These are phyloP conservation scores for Lolium perenne DNA, from an alignment of 176 grass and related monocot genomes.

Conservation along the genomic window DNA sequence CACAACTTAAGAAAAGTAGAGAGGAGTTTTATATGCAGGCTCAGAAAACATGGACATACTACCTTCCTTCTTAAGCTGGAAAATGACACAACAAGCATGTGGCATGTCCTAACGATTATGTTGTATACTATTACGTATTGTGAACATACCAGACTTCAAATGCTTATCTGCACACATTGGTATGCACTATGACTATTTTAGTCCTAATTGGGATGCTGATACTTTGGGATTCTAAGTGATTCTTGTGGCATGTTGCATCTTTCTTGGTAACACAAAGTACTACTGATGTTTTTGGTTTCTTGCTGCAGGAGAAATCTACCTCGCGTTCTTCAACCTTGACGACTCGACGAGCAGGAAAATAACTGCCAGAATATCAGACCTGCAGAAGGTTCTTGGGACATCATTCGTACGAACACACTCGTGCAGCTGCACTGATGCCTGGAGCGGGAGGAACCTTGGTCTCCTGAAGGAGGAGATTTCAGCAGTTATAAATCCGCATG, in stretches of 20 bases:
- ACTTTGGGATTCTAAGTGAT: background rate
- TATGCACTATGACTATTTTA: background rate
- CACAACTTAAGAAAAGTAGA: background rate
- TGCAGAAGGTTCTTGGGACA: conserved; percentile 47
- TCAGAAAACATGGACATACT: conserved; percentile 3
- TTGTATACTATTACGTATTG: background rate
- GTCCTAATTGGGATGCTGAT: background rate
- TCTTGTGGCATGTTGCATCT: background rate
- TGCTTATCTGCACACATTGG: background rate
- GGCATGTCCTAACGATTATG: background rate
- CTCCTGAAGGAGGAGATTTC: conserved; percentile 48
- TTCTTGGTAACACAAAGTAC: background rate
- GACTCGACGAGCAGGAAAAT: conserved; percentile 49
- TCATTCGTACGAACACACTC: conserved; percentile 37
- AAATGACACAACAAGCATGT: background rate
- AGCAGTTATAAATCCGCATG: conserved; percentile 58
- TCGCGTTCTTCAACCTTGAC: conserved; percentile 81
- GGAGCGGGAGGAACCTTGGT: conserved; percentile 50
- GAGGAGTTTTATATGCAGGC: background rate
- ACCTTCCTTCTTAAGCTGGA: background rate
- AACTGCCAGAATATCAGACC: conserved; percentile 60
- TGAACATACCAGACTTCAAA: background rate
- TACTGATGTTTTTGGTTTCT: background rate
- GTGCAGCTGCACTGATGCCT: conserved; percentile 65
- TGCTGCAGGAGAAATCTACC: conserved; percentile 77